phyloP scores from a whole-genome alignment of 1,139 yeast species.

The Yamadazyma pseudoaaseri region DNA sequence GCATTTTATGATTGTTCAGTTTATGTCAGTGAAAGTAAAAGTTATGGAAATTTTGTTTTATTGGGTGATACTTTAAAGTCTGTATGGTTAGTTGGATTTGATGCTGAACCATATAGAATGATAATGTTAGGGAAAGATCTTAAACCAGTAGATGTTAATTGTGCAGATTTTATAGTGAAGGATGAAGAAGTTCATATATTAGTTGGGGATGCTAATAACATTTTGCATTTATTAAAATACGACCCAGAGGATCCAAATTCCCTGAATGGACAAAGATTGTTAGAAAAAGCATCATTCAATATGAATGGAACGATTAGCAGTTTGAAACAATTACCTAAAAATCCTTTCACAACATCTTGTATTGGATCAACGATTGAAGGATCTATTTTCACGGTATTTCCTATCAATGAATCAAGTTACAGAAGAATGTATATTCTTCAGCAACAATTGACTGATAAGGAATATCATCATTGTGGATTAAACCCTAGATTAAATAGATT shows the following conservation, averaged over 20 bases:
- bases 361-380: slow-evolving; percentile 82
- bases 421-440: slow-evolving; percentile 83
- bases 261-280: slow-evolving; percentile 71
- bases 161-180: slow-evolving; percentile 71
- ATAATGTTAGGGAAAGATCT: slow-evolving; percentile 75
- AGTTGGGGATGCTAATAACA: slow-evolving; percentile 67
- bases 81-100: slow-evolving; percentile 83
- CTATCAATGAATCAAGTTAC: slow-evolving; percentile 72
- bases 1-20: slow-evolving; percentile 88
- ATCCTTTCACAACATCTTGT: slow-evolving; percentile 47
- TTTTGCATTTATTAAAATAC: slow-evolving; percentile 76
- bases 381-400: slow-evolving; percentile 69
- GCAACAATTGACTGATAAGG: slow-evolving; percentile 81
- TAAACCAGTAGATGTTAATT: slow-evolving; percentile 56
- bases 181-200: slow-evolving; percentile 68
- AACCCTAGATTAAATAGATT: slow-evolving; percentile 74
- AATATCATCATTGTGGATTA: slow-evolving; percentile 71
- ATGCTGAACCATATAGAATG: slow-evolving; percentile 93
- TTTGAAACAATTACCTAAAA: slow-evolving; percentile 54
- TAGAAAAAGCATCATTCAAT: slow-evolving; percentile 71
- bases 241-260: slow-evolving; percentile 92
- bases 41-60: slow-evolving; percentile 75
- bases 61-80: slow-evolving; percentile 83
- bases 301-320: slow-evolving; percentile 62
- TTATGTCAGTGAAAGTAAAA: slow-evolving; percentile 75